Base-by-base conservation (phyloP, 139 green algal genomes). In the Nannochloris sp. region DNA sequence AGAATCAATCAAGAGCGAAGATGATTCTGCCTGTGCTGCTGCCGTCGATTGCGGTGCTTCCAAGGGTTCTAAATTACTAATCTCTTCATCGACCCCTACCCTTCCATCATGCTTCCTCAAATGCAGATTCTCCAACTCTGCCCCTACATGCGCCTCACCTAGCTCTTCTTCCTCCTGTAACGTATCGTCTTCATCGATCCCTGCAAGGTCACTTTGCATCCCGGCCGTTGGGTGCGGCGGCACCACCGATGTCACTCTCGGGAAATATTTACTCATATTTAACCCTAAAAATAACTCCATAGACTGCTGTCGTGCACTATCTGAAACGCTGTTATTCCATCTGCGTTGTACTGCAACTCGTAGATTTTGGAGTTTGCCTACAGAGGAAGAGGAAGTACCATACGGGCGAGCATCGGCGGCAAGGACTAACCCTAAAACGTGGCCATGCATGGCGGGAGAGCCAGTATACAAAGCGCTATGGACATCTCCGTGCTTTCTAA, bases 381-480 rank as follows among this genome's bases (percentile, higher is more conserved):
- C 67, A 47, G 67, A 60, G 34, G 65, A 60, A 46, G 62, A 66
- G 32, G 57, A 62, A n/a, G n/a, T n/a, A 29, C 66, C 61, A 44
- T 74, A 74, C 4, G 29, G 32, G 24, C 60, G 44, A 3, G 13
- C n/a, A 13, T 39, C 10, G 48, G 64, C 63, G 67, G 87, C 78
- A 64, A 92, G 86, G n/a, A 95, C 75, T n/a, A 90, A 80, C 67
- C 44, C 44, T 14, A 95, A 83, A 44, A 89, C 84, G 60, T 90
- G 85, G 30, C 67, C 84, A 75, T 96, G 89, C 86, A 95, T 93
- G 25, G 89, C 89, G 25, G 85, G 80, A 2, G 68, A 79, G 44
- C 70, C 80, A 23, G 93, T 98, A 81, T 99, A 99, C 39, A 97
- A 79, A 70, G 82, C 90, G 7, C 90, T 91, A 63, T 95, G 87